Base-by-base conservation (phyloP, 78 protist species). In the Isochrysis galbana region DNA sequence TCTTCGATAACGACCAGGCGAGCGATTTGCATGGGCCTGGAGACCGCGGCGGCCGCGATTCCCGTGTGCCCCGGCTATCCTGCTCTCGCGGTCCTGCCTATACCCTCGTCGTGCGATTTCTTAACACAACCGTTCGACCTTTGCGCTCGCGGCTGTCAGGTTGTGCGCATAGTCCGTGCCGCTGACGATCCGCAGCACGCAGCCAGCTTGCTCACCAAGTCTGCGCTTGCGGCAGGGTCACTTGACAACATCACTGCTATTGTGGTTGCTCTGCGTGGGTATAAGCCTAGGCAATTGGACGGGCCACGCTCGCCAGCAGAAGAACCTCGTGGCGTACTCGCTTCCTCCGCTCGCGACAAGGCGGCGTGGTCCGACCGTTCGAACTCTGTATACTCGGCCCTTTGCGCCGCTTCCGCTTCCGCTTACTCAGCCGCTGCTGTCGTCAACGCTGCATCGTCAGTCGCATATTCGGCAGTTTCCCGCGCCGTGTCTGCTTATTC, bases 171-270 rank as follows among this genome's bases (percentile, higher is more conserved):
- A 2, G 84, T 74, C 26, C 45, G 61, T 14, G 61, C 61, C 14
- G 61, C 61, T 14, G 61, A 51, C 61, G 61, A 51, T 14, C 61
- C 61, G 61, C 32, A 4, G 19, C 32, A 61, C 72, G 72, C 72
- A 7, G 5, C 72, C 72, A 17, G 3, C 36, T 32, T 61, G 29
- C 72, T 61, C 72, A 17, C 19, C 29, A 17, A 4, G 32, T 26
- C 5, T 7, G 72, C 72, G 36, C 19, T 61, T 32, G 72, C 5
- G 29, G 41, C 80, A 2, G 80, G 84, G 47, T 38, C 45, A 29
- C 46, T 36, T 32, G 97, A 96, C 94, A 96, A 96, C 88, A 89
- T 94, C 29, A 93, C 95, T 32, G 95, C 88, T 47, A 86, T 93
- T 44, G 87, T 94, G 41, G 91, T 94, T 45, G 80, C 90, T 5